Conservation (phyloP, 169 alveolate genomes). For the Plasmodium gallinaceum region DNA sequence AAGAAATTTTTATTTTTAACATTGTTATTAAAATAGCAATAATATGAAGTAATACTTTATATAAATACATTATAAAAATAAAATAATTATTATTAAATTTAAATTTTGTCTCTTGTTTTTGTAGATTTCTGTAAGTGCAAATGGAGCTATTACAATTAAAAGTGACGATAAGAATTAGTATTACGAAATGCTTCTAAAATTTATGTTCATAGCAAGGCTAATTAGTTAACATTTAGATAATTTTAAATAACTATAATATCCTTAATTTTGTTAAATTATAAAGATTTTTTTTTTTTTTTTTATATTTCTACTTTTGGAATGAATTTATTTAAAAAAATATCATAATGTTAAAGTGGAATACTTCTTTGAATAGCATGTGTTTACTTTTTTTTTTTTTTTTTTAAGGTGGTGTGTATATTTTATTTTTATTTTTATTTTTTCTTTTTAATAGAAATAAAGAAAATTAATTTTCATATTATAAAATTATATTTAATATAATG, state of each 20-base stretch:
- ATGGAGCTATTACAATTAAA: constrained; percentile 80
- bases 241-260: neutral
- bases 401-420: too few relatives aligned
- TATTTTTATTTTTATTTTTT: too few relatives aligned
- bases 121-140: constrained; percentile 78
- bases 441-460: too few relatives aligned
- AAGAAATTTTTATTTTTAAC: constrained; percentile 72
- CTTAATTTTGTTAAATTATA: too few relatives aligned
- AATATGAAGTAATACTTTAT: constrained; percentile 1
- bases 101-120: constrained; percentile 6
- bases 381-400: too few relatives aligned
- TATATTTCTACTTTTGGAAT: neutral
- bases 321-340: constrained; percentile 20
- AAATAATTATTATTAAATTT: neutral
- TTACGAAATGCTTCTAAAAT: constrained; percentile 79
- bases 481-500: too few relatives aligned
- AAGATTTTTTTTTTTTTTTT: neutral
- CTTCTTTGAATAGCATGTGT: neutral
- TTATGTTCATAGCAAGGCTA: constrained; percentile 43
- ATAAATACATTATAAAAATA: neutral
- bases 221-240: constrained; percentile 19
- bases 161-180: constrained; percentile 78
- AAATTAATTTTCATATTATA: too few relatives aligned
- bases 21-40: constrained; percentile 79
- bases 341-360: constrained; percentile 41